A percentile compares a stretch with the other conserved stretches of the same genome.
Evolutionary conservation across 768 basidiomycete species (phyloP).

Genomic region (Termitomyces sp.): DNA sequence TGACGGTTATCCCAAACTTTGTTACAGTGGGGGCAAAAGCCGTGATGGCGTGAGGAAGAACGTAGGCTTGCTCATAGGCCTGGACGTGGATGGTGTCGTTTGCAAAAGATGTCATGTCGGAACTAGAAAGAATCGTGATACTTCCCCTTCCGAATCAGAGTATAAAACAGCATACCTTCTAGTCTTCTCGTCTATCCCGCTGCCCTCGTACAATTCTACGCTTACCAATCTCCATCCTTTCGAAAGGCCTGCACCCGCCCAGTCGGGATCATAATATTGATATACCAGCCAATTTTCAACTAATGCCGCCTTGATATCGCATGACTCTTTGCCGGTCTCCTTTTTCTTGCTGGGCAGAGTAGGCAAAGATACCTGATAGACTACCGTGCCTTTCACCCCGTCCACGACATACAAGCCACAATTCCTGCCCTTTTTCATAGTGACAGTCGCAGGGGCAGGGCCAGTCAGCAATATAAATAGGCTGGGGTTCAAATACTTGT

Average conservation of each 20-base stretch:
- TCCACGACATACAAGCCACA: slow-evolving; percentile 83
- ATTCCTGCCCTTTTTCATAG: slow-evolving; percentile 12
- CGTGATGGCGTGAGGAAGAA: slow-evolving; percentile 65
- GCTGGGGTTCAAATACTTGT: slow-evolving; percentile 92
- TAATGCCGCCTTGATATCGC: slow-evolving; percentile 66
- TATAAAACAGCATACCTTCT: slow-evolving; percentile 49
- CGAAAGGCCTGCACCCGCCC: slow-evolving; percentile 38
- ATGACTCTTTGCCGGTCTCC: slow-evolving; percentile 27
- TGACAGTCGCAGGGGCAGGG: slow-evolving; percentile 10
- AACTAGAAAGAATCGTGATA: slow-evolving; percentile 22
- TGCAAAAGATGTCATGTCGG: slow-evolving; percentile 43
- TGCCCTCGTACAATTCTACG: slow-evolving; percentile 88
- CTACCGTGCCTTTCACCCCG: slow-evolving; percentile 65
- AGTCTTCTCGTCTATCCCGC: slow-evolving; percentile 60
- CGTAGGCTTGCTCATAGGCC: slow-evolving; percentile 65
- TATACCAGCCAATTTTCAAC: slow-evolving; percentile 95
- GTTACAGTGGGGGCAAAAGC: slow-evolving; percentile 76
- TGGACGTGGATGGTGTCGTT: slow-evolving; percentile 49
- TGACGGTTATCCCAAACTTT: slow-evolving; percentile 83
- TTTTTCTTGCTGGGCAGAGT: slow-evolving; percentile 19
- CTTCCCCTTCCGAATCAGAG: background rate
- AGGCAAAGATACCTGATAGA: slow-evolving; percentile 65
- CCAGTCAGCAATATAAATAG: slow-evolving; percentile 64
- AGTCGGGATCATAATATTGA: slow-evolving; percentile 69
- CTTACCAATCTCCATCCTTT: slow-evolving; percentile 75